Conservation (phyloP, 352 stramenopile genomes). For the Thraustochytrium sp. region DNA sequence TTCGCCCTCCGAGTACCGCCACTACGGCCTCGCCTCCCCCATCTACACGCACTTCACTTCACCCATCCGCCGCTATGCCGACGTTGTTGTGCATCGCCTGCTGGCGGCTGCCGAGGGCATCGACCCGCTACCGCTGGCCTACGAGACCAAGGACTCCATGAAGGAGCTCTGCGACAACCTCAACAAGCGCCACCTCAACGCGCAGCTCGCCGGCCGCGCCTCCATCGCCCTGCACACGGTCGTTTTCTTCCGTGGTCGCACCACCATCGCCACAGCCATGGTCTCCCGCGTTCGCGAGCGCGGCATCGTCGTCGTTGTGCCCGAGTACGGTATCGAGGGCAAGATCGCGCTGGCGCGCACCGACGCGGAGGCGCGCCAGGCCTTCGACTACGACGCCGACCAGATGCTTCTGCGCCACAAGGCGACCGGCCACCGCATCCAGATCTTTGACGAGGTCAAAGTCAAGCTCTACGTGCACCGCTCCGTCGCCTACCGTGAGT, state of each 20-base stretch:
- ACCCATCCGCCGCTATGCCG: constrained; percentile 95
- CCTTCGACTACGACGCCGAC: neutral
- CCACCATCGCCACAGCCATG: constrained; percentile 75
- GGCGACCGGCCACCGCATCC: constrained; percentile 30
- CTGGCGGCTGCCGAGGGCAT: constrained; percentile 91
- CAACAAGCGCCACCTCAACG: constrained; percentile 90
- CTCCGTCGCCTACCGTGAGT: constrained; percentile 44
- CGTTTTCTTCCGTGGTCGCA: constrained; percentile 89
- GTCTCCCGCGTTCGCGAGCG: constrained; percentile 91
- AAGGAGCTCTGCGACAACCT: constrained; percentile 93
- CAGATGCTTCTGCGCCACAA: constrained; percentile 47
- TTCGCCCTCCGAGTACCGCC: constrained; percentile 88
- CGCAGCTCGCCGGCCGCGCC: constrained; percentile 89
- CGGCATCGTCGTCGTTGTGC: constrained; percentile 85
- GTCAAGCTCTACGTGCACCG: constrained; percentile 46
- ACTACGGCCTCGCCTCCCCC: constrained; percentile 94
- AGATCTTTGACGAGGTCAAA: constrained; percentile 49
- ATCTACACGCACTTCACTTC: constrained; percentile 99
- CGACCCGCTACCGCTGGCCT: constrained; percentile 78
- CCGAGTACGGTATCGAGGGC: constrained; percentile 97
- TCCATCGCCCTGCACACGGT: constrained; percentile 94
- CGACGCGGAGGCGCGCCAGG: constrained; percentile 57
- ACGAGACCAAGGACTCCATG: constrained; percentile 80
- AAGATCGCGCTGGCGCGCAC: constrained; percentile 79
- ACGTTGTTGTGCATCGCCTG: constrained; percentile 96